Evolutionary conservation across 345 rosid species (phyloP), one percentile per base, ranked within the genome.

Genomic region (Salix udensis): DNA sequence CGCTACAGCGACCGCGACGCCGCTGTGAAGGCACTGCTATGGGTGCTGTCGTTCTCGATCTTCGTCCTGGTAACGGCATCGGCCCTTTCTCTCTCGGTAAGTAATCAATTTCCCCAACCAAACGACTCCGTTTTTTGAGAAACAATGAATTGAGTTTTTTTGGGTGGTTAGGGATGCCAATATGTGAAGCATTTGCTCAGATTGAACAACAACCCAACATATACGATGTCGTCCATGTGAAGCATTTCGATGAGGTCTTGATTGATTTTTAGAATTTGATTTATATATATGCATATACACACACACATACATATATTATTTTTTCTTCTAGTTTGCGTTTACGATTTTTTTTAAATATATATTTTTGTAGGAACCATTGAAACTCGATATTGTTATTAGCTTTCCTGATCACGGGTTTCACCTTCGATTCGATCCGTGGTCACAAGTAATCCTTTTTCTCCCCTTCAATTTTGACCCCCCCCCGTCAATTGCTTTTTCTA

Each of bases 331-430:
- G 30, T 24, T 44, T 34, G 40, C 15, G 31, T 58, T 58, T 42
- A 39, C 14, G 44, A n/a, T n/a, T n/a, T n/a, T n/a, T n/a, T n/a
- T n/a, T n/a, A n/a, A n/a, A n/a, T n/a, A n/a, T n/a, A n/a, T n/a
- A n/a, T n/a, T n/a, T n/a, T 9, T 11, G 55, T 82, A 96, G 99
- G 98, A 96, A 81, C 98, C 99, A 68, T 84, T 96, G 39, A 93
- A 92, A 73, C 75, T 93, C 61, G 99, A 96, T 82, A 85, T 93
- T n/a, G 94, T 96, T 46, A 90, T 96, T 67, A 90, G 99, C 87
- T 91, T 93, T 81, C 99, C 98, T 0, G 99, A 96, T 84, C 98
- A 96, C 68, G 99, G 99, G 2, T 96, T 96, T 83, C 98, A 96
- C 80, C 93, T 96, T 50, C 89, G 98, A 6, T 96, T 96, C 77